These are phyloP conservation scores for Aquanectria penicillioides DNA, from an alignment of 2,329 filamentous ascomycete species.

Conservation along the genomic window DNA sequence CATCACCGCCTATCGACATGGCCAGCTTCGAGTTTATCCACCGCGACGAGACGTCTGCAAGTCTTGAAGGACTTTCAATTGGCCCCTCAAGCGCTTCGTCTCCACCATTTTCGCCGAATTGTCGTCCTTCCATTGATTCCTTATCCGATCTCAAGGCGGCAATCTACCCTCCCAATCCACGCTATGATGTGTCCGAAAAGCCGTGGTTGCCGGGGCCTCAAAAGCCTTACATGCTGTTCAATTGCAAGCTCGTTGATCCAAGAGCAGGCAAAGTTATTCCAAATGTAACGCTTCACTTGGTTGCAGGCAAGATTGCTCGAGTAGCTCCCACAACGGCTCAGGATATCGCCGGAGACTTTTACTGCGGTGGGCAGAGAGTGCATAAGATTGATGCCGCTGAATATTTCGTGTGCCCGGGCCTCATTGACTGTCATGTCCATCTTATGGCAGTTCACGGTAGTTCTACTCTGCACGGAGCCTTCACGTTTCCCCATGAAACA, in stretches of 20 bases:
- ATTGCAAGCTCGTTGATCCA: slow-evolving; percentile 2
- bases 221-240: not conserved
- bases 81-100: not conserved
- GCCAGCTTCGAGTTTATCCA: not conserved
- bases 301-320: not conserved
- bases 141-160: not conserved
- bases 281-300: not conserved
- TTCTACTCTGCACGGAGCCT: slow-evolving; percentile 1
- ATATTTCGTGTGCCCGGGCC: slow-evolving; percentile 3
- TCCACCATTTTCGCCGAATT: not conserved
- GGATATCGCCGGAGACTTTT: not conserved
- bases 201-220: slow-evolving; percentile 7
- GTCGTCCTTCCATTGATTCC: not conserved
- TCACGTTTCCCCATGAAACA: slow-evolving; percentile 14
- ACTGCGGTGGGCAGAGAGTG: not conserved
- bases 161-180: slow-evolving; percentile 3
- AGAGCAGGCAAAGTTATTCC: slow-evolving; percentile 2
- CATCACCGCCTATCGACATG: not conserved
- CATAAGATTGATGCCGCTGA: not conserved
- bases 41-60: not conserved
- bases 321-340: not conserved
- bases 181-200: not conserved
- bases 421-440: slow-evolving; percentile 11
- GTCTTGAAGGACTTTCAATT: not conserved
- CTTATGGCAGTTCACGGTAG: slow-evolving; percentile 14